Percentiles rank a stretch among this genome's conserved stretches.
Conservation (phyloP, 345 rosid species). For the Populus euphratica region DNA sequence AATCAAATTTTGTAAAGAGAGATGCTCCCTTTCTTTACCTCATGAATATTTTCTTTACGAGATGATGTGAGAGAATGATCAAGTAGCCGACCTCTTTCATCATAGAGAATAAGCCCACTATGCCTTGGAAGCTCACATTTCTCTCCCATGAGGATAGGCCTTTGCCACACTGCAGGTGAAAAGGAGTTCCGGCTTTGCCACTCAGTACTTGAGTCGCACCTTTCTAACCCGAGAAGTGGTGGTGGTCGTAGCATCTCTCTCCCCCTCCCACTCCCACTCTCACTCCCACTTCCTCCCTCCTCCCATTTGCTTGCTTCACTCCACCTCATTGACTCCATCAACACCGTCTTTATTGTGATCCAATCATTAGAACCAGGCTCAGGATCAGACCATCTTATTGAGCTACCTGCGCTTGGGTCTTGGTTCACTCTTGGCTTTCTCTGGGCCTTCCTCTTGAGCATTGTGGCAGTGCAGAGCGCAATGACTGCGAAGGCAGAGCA, state of each 20-base stretch:
- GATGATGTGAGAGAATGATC: conserved; percentile 16
- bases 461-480: conserved; percentile 42
- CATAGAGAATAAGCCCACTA: conserved; percentile 77
- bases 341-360: conserved; percentile 40
- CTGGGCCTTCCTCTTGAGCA: conserved; percentile 36
- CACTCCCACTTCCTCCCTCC: conserved; percentile 21
- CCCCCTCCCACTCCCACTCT: background rate
- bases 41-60: conserved; percentile 1
- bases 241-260: conserved; percentile 5
- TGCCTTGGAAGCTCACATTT: conserved; percentile 74
- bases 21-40: conserved; percentile 4
- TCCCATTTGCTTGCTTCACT: conserved; percentile 57
- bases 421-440: conserved; percentile 25
- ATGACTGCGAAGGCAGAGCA: conserved; percentile 41
- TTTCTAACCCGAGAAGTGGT: conserved; percentile 28
- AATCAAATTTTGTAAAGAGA: too few species aligned
- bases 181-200: conserved; percentile 56
- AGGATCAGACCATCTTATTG: background rate
- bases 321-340: conserved; percentile 69
- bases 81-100: conserved; percentile 52
- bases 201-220: conserved; percentile 17
- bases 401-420: background rate
- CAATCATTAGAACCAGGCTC: conserved; percentile 17
- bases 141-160: conserved; percentile 86
- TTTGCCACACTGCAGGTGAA: conserved; percentile 63